Conservation (phyloP, 2,329 filamentous ascomycete genomes). For the Penicillium hordei region DNA sequence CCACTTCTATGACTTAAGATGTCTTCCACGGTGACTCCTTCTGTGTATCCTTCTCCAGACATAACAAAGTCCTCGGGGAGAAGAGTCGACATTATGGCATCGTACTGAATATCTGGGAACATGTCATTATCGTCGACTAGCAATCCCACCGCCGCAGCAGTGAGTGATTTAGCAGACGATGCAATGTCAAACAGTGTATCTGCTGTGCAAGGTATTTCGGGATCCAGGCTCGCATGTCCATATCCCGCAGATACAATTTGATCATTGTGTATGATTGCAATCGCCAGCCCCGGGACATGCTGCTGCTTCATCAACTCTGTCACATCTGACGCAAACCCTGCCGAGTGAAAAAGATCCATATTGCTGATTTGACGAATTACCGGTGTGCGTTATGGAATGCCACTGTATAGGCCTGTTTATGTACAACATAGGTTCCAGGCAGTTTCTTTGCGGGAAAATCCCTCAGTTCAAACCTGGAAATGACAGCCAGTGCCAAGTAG, state of each 20-base stretch:
- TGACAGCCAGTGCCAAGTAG: neutral
- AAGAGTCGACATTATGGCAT: slow-evolving; percentile 33
- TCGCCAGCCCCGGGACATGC: slow-evolving; percentile 1
- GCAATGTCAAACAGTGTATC: slow-evolving; percentile 30
- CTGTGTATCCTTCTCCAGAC: slow-evolving; percentile 9
- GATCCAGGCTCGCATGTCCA: slow-evolving; percentile 20
- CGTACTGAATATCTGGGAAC: neutral
- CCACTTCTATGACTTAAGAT: slow-evolving; percentile 56
- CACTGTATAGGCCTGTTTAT: neutral
- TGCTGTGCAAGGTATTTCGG: slow-evolving; percentile 16
- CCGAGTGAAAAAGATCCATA: neutral
- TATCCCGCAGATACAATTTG: slow-evolving; percentile 16
- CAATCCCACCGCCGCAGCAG: slow-evolving; percentile 35
- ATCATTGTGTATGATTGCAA: slow-evolving; percentile 20
- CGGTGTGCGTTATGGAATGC: neutral
- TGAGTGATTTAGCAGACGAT: slow-evolving; percentile 27
- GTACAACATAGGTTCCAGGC: neutral
- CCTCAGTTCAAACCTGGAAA: neutral
- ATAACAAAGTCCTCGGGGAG: slow-evolving; percentile 56
- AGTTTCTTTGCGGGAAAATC: neutral
- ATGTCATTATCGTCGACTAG: slow-evolving; percentile 27
- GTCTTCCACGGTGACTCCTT: slow-evolving; percentile 55
- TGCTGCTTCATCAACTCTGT: neutral
- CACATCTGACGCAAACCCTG: neutral
- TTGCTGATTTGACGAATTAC: neutral